Evolutionary conservation across 345 rosid species (phyloP), one percentile per base, ranked within the genome.

Genomic region (Limnanthes douglasii): DNA sequence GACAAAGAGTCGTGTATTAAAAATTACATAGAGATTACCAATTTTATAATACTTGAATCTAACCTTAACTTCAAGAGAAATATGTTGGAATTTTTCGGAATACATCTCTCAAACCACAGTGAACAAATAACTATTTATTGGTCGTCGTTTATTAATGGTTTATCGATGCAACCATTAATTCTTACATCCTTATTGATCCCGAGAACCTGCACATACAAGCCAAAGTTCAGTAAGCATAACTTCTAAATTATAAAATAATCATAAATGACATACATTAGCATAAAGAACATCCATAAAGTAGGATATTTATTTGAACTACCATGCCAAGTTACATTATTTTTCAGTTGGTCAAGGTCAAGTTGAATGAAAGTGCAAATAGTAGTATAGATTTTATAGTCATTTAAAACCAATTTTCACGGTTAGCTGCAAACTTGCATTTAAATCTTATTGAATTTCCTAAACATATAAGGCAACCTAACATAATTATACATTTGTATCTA

Each of bases 151-250:
- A 84, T 70, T 82, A 90, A 71, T 40, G 94, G 79, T 57, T 80
- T 84, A 32, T 94, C 95, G 33, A 80, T 37, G 41, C 54, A 56
- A 49, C 95, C 88, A 51, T 77, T 53, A 31, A 90, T 73, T 51
- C 98, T 95, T 14, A 84, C 76, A 34, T 78, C 60, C 98, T 84
- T 90, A 66, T 90, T 90, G 46, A 90, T 63, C 49, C 98, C 95
- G 49, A 68, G 60, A 61, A 90, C 75, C 98, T 90, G 73, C 40
- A 60, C 56, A 44, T 52, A 42, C 34, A 40, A 42, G 40, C 36
- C 26, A 35, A 37, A 43, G 16, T 33, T 37, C 13, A 31, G 21
- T 45, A 42, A 17, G 31, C 17, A 31, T 43, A 52, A 46, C 8
- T 26, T 14, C 30, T 15, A 9, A 27, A 30, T 16, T 42, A 37